A percentile compares a stretch with the other conserved stretches of the same genome.
phyloP scores from a whole-genome alignment of 2,329 filamentous ascomycete species.

The Aspergillus brasiliensis region DNA sequence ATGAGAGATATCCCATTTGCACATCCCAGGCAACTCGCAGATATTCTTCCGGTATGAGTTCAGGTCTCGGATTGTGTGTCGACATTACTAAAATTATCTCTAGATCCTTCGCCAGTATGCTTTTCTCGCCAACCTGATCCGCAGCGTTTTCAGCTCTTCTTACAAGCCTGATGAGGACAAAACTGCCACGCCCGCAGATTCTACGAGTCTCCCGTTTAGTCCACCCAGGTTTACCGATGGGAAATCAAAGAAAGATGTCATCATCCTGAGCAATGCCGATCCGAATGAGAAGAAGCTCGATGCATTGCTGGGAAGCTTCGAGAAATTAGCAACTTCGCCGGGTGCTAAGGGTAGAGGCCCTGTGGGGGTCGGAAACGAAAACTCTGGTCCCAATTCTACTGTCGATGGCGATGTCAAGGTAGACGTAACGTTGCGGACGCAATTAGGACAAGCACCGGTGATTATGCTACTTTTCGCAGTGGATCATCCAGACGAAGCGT shows the following conservation, averaged over 20 bases:
- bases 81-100: background rate
- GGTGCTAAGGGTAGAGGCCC: constrained; percentile 11
- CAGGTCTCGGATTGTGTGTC: background rate
- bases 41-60: constrained; percentile 43
- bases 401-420: constrained; percentile 34
- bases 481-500: constrained; percentile 14
- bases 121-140: constrained; percentile 42
- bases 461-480: constrained; percentile 42
- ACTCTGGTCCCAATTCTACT: background rate
- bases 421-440: constrained; percentile 42
- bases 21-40: constrained; percentile 49
- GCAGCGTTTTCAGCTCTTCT: constrained; percentile 35
- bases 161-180: constrained; percentile 17
- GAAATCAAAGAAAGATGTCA: constrained; percentile 22
- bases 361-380: background rate
- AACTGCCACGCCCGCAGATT: constrained; percentile 8
- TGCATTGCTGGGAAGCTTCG: constrained; percentile 48
- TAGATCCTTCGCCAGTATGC: constrained; percentile 50
- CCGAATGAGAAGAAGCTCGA: constrained; percentile 56
- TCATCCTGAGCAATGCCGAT: constrained; percentile 45
- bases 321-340: constrained; percentile 3
- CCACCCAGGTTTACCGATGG: constrained; percentile 11
- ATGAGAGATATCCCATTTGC: constrained; percentile 47
- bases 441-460: constrained; percentile 40
- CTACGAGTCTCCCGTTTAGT: constrained; percentile 5